Conservation (phyloP, 306 rosid genomes). For the Cicer cuneatum region DNA sequence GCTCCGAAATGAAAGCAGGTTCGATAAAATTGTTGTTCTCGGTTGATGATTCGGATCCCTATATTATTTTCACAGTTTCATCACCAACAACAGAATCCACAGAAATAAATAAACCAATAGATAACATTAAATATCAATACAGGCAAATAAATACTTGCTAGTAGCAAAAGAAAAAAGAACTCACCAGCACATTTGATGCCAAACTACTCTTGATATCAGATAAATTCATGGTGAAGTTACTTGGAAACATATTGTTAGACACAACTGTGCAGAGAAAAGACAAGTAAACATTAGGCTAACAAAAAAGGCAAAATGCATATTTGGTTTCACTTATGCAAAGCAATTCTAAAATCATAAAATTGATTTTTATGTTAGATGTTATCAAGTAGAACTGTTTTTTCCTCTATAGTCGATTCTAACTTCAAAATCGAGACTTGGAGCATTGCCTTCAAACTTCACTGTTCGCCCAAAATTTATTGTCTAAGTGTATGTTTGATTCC, state of each 20-base stretch:
- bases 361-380: not conserved
- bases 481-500: no score
- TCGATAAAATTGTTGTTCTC: slow-evolving; percentile 55
- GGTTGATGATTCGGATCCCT: slow-evolving; percentile 72
- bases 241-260: slow-evolving; percentile 57
- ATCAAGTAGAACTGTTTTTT: not conserved
- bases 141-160: not conserved
- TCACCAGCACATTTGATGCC: slow-evolving; percentile 61
- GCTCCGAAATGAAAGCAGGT: slow-evolving; percentile 61
- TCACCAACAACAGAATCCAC: slow-evolving; percentile 26
- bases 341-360: not conserved
- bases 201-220: slow-evolving; percentile 48
- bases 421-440: not conserved
- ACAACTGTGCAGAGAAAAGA: slow-evolving; percentile 51
- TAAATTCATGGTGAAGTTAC: slow-evolving; percentile 39
- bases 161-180: slow-evolving; percentile 34
- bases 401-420: not conserved
- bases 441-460: no score
- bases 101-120: slow-evolving; percentile 7
- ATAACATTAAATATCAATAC: not conserved
- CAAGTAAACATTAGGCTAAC: slow-evolving; percentile 12
- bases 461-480: no score
- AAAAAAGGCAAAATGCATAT: not conserved
- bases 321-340: not conserved
- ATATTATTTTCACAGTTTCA: slow-evolving; percentile 42